Conservation (phyloP, 139 green algal species). For the Chlorella sp. region DNA sequence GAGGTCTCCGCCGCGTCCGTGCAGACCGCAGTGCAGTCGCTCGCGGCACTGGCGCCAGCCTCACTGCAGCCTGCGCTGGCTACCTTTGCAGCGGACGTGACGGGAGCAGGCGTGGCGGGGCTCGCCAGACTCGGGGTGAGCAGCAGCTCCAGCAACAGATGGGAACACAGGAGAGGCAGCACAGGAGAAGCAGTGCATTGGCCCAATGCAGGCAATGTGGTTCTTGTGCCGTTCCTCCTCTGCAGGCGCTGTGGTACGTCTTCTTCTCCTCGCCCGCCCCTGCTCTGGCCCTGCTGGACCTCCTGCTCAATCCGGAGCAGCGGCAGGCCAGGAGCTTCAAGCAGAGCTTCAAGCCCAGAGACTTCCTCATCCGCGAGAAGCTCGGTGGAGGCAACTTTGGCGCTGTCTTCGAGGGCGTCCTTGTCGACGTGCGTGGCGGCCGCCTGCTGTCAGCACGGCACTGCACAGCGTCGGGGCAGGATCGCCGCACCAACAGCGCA, state of each 20-base stretch:
- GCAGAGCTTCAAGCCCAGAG: neutral
- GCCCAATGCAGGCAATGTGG: too few species aligned
- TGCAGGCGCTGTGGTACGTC: neutral
- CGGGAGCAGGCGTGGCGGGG: neutral
- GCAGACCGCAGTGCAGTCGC: neutral
- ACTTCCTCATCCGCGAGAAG: slow-evolving; percentile 55
- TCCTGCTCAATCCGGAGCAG: slow-evolving; percentile 35
- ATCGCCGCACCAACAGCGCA: too few species aligned
- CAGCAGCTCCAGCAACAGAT: too few species aligned
- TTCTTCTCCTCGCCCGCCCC: neutral
- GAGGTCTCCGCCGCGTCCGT: neutral
- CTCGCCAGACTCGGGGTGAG: neutral
- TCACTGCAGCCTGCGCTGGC: neutral
- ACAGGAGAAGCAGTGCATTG: too few species aligned
- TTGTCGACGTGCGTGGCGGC: too few species aligned
- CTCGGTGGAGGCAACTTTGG: slow-evolving; percentile 89
- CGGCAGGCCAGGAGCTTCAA: slow-evolving; percentile 37
- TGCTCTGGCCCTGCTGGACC: slow-evolving; percentile 45
- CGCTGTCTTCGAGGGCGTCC: too few species aligned
- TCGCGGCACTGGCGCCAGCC: neutral
- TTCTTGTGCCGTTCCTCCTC: too few species aligned
- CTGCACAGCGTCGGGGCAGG: too few species aligned
- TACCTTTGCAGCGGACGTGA: neutral
- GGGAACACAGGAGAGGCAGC: too few species aligned
- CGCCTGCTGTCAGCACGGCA: too few species aligned